Evolutionary conservation across 306 rosid genomes (phyloP).

Genomic region (Cucumis cinereus): DNA sequence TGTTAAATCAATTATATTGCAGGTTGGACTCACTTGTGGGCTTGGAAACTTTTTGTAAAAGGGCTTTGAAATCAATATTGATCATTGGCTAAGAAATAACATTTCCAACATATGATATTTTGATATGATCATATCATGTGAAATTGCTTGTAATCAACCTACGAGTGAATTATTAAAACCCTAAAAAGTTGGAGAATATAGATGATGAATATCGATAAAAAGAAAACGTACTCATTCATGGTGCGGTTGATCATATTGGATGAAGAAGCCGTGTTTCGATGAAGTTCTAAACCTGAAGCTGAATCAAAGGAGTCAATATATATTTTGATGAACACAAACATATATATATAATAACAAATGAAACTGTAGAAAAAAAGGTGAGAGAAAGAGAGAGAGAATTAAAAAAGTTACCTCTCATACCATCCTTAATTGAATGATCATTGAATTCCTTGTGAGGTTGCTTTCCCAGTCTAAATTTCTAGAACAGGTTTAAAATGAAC

Average conservation of each 20-base stretch:
- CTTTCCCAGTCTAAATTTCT: conserved; percentile 99
- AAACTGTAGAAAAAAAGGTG: neutral
- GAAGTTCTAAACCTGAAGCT: conserved; percentile 82
- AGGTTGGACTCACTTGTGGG: neutral
- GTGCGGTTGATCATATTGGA: conserved; percentile 78
- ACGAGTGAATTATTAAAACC: neutral
- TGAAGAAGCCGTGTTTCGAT: conserved; percentile 71
- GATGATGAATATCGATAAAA: neutral
- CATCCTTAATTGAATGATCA: conserved; percentile 92
- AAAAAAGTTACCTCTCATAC: conserved; percentile 52
- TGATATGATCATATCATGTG: no score
- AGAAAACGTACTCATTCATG: conserved; percentile 72
- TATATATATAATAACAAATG: no score
- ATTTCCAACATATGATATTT: no score
- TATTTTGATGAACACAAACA: neutral
- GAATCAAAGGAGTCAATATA: conserved; percentile 10
- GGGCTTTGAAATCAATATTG: no score
- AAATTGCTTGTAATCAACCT: no score
- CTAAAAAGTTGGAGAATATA: neutral
- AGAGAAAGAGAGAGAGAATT: neutral
- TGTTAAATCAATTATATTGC: no score
- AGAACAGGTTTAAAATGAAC: conserved; percentile 15
- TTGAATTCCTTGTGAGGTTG: conserved; percentile 99
- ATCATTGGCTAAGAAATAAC: no score
- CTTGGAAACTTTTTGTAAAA: no score